These are phyloP conservation scores for Colletotrichum chrysophilum DNA, from an alignment of 2,329 filamentous ascomycete genomes.

Conservation along the genomic window DNA sequence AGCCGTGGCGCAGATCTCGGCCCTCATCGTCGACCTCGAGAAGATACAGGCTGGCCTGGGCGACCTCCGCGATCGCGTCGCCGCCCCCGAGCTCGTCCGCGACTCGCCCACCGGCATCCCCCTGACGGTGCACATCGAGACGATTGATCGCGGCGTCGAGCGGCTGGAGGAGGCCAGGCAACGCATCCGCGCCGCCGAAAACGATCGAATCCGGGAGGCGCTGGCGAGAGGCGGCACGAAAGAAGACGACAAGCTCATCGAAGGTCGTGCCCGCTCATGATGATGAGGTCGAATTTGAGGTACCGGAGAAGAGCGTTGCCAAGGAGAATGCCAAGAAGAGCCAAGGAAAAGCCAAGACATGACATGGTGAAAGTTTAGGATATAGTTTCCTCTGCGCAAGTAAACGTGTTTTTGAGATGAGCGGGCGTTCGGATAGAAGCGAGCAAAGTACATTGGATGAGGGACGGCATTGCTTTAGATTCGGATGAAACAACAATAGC, in stretches of 20 bases:
- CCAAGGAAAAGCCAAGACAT: neutral
- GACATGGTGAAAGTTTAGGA: neutral
- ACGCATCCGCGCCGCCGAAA: constrained; percentile 63
- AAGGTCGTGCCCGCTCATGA: constrained; percentile 26
- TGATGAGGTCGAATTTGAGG: neutral
- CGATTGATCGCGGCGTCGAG: constrained; percentile 75
- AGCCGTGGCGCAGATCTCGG: constrained; percentile 72
- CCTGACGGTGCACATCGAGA: constrained; percentile 76
- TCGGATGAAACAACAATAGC: constrained; percentile 2
- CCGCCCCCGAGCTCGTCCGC: constrained; percentile 65
- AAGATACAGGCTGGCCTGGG: constrained; percentile 74
- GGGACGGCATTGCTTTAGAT: neutral
- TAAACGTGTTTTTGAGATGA: constrained; percentile 4
- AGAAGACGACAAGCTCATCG: constrained; percentile 47
- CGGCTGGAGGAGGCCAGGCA: constrained; percentile 69
- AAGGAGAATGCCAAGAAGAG: neutral
- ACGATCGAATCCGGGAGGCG: constrained; percentile 59
- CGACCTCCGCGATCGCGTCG: constrained; percentile 74
- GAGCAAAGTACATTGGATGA: neutral
- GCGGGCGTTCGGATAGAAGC: constrained; percentile 4
- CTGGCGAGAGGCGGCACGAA: constrained; percentile 50
- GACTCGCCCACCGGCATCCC: constrained; percentile 58
- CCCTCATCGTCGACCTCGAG: constrained; percentile 74
- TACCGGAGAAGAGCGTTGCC: neutral
- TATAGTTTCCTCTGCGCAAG: neutral